Base-by-base conservation (phyloP, 768 basidiomycete species). In the Leccinum barrowsii region DNA sequence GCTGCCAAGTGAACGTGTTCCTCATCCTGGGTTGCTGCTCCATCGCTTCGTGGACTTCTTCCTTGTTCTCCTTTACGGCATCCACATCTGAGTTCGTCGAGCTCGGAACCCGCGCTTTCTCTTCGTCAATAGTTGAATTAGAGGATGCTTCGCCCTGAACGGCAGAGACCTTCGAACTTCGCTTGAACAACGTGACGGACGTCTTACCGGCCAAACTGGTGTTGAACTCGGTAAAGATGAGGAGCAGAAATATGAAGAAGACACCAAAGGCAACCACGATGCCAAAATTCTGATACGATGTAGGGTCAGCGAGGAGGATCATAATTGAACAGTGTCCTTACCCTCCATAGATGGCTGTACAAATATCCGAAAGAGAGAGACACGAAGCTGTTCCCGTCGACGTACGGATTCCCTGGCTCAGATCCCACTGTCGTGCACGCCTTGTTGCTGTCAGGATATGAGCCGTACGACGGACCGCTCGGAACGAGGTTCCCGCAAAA, bases 1-100 rank as follows among this genome's bases (percentile, higher is more conserved):
- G 76, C 54, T 85, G 79, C 90, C 91, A 97, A 1, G 93, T 90
- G 73, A 97, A 94, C 5, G 86, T 79, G 63, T 87, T 80, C 19
- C 70, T 77, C 78, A 59, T 70, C 58, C 5, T 59, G 3, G 66
- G 59, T 32, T 68, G 60, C 57, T 75, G 77, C 55, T 70, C 75
- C 63, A 76, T 67, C 59, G 74, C 73, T 40, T 75, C 63, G 26
- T 71, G 66, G 1, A 61, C 52, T 5, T 68, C 68, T 32, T 59
- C 65, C 52, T 58, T 64, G 28, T 50, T 60, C n/a, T 59, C 57
- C 47, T 26, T 50, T 2, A 19, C 54, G 2, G 47, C 21, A 7
- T 62, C 65, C n/a, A 48, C 15, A 11, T 58, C 65, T 2, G 62
- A 52, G 32, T 21, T 32, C 10, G 62, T 4, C 2, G 53, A 48